These are phyloP conservation scores for Salix suchowensis DNA, from an alignment of 345 rosid species.

Conservation along the genomic window DNA sequence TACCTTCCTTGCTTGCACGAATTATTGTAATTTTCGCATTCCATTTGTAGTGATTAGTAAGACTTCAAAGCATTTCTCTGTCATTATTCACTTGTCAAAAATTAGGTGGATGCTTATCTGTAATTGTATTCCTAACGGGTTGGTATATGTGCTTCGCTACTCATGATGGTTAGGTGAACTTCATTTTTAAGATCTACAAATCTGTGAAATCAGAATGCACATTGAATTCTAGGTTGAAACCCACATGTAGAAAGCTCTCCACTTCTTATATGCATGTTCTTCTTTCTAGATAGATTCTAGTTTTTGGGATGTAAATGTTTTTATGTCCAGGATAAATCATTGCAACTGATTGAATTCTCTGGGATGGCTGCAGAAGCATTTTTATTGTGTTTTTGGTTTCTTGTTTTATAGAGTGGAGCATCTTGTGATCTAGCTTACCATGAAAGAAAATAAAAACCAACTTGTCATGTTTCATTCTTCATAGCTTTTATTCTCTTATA, in stretches of 20 bases:
- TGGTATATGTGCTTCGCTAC: neutral
- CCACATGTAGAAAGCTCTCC: neutral
- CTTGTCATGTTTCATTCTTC: neutral
- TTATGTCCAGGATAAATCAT: too few relatives aligned
- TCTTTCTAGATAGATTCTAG: neutral
- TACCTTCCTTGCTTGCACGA: neutral
- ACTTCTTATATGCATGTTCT: neutral
- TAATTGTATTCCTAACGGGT: neutral
- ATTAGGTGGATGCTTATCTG: neutral
- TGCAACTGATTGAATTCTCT: neutral
- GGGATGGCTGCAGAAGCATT: too few relatives aligned
- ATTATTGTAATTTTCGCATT: neutral
- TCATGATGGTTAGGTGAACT: too few relatives aligned
- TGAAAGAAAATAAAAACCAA: neutral
- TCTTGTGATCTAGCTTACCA: neutral
- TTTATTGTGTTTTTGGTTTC: neutral
- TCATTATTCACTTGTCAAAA: neutral
- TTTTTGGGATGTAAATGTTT: too few relatives aligned
- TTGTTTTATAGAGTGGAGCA: neutral
- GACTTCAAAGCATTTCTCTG: neutral
- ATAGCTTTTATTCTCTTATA: too few relatives aligned
- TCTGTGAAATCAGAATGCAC: neutral
- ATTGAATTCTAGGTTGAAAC: neutral
- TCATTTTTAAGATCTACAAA: neutral
- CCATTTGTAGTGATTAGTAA: conserved; percentile 12